Conservation (phyloP, 2,329 filamentous ascomycete species). For the Thielaviopsis ethacetica region DNA sequence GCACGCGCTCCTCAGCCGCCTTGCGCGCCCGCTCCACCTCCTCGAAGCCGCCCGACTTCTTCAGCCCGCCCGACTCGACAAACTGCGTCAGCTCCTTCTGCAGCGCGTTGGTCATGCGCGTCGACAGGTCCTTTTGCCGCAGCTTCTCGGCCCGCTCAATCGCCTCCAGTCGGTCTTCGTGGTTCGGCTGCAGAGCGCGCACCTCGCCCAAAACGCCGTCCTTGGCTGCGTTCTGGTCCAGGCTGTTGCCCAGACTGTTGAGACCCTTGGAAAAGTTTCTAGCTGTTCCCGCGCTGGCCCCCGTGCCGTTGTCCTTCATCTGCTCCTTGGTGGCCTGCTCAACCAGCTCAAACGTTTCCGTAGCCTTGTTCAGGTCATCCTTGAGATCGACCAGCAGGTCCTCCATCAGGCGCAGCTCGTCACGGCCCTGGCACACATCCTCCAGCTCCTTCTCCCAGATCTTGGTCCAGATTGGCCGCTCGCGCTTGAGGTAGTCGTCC, state of each 20-base stretch:
- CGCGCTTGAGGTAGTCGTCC: slow-evolving; percentile 76
- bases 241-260: slow-evolving; percentile 32
- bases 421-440: slow-evolving; percentile 86
- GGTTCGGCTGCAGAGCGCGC: slow-evolving; percentile 81
- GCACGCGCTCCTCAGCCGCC: slow-evolving; percentile 71
- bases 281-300: slow-evolving; percentile 32
- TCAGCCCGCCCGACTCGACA: slow-evolving; percentile 77
- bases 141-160: slow-evolving; percentile 94
- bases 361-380: slow-evolving; percentile 88
- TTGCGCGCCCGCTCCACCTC: slow-evolving; percentile 76
- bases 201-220: slow-evolving; percentile 88
- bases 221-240: slow-evolving; percentile 68
- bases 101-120: slow-evolving; percentile 55
- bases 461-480: slow-evolving; percentile 97
- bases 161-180: slow-evolving; percentile 81
- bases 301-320: slow-evolving; percentile 54
- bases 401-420: slow-evolving; percentile 90
- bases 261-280: slow-evolving; percentile 40
- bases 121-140: slow-evolving; percentile 74
- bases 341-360: slow-evolving; percentile 83
- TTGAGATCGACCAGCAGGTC: slow-evolving; percentile 83
- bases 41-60: slow-evolving; percentile 90
- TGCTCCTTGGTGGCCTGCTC: slow-evolving; percentile 98
- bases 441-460: slow-evolving; percentile 98
- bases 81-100: slow-evolving; percentile 74